Conservation (phyloP, 148 eudicot genomes). For the Euryodendron excelsum region DNA sequence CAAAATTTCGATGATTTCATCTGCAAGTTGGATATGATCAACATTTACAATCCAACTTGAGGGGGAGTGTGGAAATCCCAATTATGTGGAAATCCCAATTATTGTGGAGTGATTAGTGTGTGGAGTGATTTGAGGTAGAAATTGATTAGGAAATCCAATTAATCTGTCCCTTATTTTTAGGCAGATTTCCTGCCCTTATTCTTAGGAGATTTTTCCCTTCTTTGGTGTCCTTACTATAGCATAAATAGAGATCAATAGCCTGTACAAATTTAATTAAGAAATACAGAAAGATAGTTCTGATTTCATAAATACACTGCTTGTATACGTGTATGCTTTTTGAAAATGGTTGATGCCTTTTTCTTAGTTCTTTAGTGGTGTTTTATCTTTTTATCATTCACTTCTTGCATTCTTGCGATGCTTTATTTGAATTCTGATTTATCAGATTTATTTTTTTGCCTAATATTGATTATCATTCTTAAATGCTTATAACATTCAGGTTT, state of each 20-base stretch:
- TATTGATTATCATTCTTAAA: constrained; percentile 2
- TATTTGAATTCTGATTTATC: background rate
- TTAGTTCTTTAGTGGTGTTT: background rate
- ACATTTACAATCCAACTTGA: no score
- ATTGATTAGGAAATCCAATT: no score
- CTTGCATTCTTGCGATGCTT: background rate
- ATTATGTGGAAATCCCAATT: no score
- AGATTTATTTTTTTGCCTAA: background rate
- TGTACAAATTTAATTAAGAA: no score
- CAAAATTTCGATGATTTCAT: no score
- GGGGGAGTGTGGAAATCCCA: no score
- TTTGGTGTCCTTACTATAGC: background rate
- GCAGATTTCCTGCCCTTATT: background rate
- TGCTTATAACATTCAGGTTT: constrained; percentile 46
- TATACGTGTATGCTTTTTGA: background rate
- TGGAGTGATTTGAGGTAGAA: no score
- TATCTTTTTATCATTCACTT: background rate
- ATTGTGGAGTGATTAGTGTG: no score
- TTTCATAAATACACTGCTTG: background rate
- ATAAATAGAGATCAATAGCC: no score
- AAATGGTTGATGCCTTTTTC: background rate
- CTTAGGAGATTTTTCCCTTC: background rate
- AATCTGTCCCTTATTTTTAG: no score
- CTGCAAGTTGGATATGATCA: no score
- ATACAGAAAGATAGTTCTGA: no score